A percentile compares a stretch with the other conserved stretches of the same genome.
Conservation (phyloP, 148 eudicot genomes). For the Tetragonia tetragonoides region DNA sequence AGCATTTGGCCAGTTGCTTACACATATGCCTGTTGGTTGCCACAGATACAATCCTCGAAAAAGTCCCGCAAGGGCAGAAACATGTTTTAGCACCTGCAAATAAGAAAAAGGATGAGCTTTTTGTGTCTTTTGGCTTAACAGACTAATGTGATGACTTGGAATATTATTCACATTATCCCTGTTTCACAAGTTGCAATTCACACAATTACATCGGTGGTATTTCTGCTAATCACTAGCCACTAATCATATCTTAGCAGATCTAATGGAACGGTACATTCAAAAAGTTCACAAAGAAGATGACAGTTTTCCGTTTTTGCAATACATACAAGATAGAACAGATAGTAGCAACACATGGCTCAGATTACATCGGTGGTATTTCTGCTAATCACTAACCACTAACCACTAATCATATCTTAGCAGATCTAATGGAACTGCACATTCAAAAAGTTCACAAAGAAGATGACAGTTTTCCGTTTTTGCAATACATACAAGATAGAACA, state of each 20-base stretch:
- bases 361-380: not conserved
- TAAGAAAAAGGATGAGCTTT: not conserved
- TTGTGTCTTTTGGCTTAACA: not conserved
- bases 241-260: not conserved
- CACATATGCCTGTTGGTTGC: conserved; percentile 24
- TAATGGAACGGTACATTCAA: not conserved
- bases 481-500: not conserved
- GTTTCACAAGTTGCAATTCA: not conserved
- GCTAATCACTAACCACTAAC: not conserved
- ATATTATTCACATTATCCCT: not conserved
- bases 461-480: not conserved
- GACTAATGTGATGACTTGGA: not conserved
- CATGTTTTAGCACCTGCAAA: conserved; percentile 32
- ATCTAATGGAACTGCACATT: not conserved
- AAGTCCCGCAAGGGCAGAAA: conserved; percentile 37
- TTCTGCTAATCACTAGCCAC: not conserved
- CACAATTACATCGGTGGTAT: not conserved
- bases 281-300: not conserved
- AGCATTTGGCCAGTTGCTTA: conserved; percentile 13
- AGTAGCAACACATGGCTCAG: not conserved
- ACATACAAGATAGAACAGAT: not conserved
- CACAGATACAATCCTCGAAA: conserved; percentile 29
- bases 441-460: not conserved
- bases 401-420: not conserved
- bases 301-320: not conserved